Evolutionary conservation across 352 stramenopile genomes (phyloP).

Genomic region (Globisporangium iwayamae): DNA sequence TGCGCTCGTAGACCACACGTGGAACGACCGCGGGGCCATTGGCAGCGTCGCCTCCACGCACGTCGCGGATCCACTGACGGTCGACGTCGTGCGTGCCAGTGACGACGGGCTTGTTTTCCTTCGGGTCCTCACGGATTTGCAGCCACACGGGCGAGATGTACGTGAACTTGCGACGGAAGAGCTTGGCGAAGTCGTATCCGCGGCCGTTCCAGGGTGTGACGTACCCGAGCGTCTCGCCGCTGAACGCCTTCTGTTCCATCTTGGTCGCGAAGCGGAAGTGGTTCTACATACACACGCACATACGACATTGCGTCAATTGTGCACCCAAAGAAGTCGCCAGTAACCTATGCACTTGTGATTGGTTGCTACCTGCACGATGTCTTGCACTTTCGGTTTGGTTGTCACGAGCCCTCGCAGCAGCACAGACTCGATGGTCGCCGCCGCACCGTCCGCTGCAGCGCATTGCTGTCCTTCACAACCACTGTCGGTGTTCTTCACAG

Average conservation of each 20-base stretch:
- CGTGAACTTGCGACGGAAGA: slow-evolving; percentile 70
- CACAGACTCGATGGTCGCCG: slow-evolving; percentile 27
- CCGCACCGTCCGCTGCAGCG: slow-evolving; percentile 8
- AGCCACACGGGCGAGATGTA: slow-evolving; percentile 82
- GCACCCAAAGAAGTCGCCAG: not conserved
- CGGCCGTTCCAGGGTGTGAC: slow-evolving; percentile 80
- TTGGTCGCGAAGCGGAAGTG: slow-evolving; percentile 30
- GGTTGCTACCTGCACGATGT: slow-evolving; percentile 31
- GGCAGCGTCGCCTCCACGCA: slow-evolving; percentile 27
- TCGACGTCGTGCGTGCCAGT: slow-evolving; percentile 77
- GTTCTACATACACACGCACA: slow-evolving; percentile 14
- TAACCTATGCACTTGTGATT: not conserved
- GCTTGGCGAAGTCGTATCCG: slow-evolving; percentile 70
- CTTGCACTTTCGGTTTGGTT: slow-evolving; percentile 35
- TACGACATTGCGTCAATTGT: not conserved
- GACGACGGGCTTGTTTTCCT: slow-evolving; percentile 42
- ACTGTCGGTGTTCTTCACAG: not conserved
- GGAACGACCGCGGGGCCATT: slow-evolving; percentile 55
- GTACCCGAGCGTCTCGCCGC: slow-evolving; percentile 63
- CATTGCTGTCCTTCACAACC: slow-evolving; percentile 35
- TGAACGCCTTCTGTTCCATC: slow-evolving; percentile 25
- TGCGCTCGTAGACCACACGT: slow-evolving; percentile 79
- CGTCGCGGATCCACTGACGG: slow-evolving; percentile 41
- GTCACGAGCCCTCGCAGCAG: slow-evolving; percentile 49
- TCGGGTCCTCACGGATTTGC: slow-evolving; percentile 57